These are phyloP conservation scores for Colletotrichum godetiae DNA, from an alignment of 2,329 filamentous ascomycete species.

Conservation along the genomic window DNA sequence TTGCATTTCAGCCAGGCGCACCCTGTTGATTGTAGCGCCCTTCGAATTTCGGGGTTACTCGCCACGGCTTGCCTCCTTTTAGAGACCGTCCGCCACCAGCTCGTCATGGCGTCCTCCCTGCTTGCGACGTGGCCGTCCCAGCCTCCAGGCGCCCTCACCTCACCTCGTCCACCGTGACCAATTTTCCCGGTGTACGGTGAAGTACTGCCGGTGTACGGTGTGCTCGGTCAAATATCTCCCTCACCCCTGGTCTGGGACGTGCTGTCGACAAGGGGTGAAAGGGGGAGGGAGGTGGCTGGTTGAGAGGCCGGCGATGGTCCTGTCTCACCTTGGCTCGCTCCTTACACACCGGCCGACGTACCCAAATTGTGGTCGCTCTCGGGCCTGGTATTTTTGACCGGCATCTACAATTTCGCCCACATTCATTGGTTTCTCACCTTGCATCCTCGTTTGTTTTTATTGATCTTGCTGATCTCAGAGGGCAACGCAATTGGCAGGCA, in stretches of 20 bases:
- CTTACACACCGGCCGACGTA: conserved; percentile 22
- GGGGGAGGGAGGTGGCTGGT: conserved; percentile 19
- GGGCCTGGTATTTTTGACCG: conserved; percentile 21
- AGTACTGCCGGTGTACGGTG: conserved; percentile 9
- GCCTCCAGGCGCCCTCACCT: not conserved
- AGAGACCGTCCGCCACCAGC: not conserved
- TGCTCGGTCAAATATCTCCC: conserved; percentile 20
- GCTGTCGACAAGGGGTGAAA: not conserved
- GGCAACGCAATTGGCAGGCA: conserved; percentile 22
- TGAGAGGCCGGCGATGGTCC: conserved; percentile 19
- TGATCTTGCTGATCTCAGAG: conserved; percentile 41
- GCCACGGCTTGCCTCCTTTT: not conserved
- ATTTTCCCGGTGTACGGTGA: not conserved
- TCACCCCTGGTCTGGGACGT: not conserved
- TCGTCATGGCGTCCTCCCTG: not conserved
- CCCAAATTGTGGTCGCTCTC: conserved; percentile 12
- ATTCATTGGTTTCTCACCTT: conserved; percentile 30
- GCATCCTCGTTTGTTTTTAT: conserved; percentile 36
- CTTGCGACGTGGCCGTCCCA: not conserved
- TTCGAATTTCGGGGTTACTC: conserved; percentile 3
- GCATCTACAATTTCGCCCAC: conserved; percentile 17
- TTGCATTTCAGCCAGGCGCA: not conserved
- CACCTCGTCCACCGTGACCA: conserved; percentile 1
- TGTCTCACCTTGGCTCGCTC: conserved; percentile 29
- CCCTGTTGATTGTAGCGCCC: not conserved